A percentile compares a stretch with the other conserved stretches of the same genome.
Evolutionary conservation across 2,329 filamentous ascomycete genomes (phyloP).

Genomic region (Septoria linicola): DNA sequence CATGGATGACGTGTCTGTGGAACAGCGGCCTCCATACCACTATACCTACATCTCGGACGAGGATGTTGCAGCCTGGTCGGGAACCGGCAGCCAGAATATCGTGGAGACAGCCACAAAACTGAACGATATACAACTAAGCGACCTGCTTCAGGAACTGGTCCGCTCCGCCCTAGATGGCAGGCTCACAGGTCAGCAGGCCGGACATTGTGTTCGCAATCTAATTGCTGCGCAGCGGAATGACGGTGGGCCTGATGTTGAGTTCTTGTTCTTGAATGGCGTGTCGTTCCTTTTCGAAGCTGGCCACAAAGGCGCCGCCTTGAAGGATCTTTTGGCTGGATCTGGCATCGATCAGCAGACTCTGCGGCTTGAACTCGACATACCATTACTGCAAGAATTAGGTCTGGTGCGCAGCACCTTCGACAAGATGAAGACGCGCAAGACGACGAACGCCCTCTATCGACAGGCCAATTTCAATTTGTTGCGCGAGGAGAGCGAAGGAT

Average conservation of each 20-base stretch:
- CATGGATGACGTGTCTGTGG: slow-evolving; percentile 9
- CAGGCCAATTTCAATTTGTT: slow-evolving; percentile 96
- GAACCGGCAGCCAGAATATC: slow-evolving; percentile 65
- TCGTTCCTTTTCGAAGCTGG: slow-evolving; percentile 76
- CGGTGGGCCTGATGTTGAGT: slow-evolving; percentile 49
- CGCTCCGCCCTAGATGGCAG: slow-evolving; percentile 70
- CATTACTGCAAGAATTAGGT: slow-evolving; percentile 70
- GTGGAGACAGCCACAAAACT: slow-evolving; percentile 65
- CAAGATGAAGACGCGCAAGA: slow-evolving; percentile 79
- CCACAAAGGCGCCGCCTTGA: slow-evolving; percentile 57
- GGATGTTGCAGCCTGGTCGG: slow-evolving; percentile 65
- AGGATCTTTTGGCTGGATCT: slow-evolving; percentile 68
- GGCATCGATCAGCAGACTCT: slow-evolving; percentile 69
- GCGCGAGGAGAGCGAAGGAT: slow-evolving; percentile 93
- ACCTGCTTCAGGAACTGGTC: slow-evolving; percentile 81
- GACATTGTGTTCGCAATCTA: slow-evolving; percentile 71
- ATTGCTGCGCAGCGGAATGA: slow-evolving; percentile 55
- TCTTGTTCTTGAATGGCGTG: slow-evolving; percentile 78
- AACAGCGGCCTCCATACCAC: slow-evolving; percentile 51
- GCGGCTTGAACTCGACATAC: slow-evolving; percentile 78
- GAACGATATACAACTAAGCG: slow-evolving; percentile 66
- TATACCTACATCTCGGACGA: slow-evolving; percentile 76
- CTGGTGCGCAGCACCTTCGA: slow-evolving; percentile 83
- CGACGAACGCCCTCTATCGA: slow-evolving; percentile 89
- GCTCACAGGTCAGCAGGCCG: slow-evolving; percentile 67